Percentiles rank a stretch among this genome's conserved stretches.
These are phyloP conservation scores for Yamadazyma tumulicola DNA, from an alignment of 805 yeast species.

Conservation along the genomic window DNA sequence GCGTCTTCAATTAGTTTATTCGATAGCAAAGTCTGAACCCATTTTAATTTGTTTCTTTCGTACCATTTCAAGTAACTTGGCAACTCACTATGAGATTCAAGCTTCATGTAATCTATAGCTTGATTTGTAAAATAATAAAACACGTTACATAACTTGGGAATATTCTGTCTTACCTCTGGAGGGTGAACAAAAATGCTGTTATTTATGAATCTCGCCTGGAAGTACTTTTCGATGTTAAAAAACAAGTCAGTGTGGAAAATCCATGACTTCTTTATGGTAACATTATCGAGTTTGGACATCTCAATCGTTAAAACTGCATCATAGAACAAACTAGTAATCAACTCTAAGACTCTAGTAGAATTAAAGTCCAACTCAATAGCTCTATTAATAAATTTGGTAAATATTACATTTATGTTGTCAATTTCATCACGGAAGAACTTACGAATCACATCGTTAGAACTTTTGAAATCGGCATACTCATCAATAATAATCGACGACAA, in stretches of 20 bases:
- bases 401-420: constrained; percentile 21
- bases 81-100: constrained; percentile 18
- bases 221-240: constrained; percentile 35
- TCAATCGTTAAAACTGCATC: constrained; percentile 39
- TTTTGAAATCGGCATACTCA: constrained; percentile 2
- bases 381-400: constrained; percentile 24
- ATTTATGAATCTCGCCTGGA: constrained; percentile 9
- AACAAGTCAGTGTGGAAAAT: constrained; percentile 41
- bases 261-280: constrained; percentile 38
- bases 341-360: constrained; percentile 14
- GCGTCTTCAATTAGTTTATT: constrained; percentile 52
- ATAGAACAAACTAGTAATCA: constrained; percentile 22
- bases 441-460: constrained; percentile 18
- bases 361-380: constrained; percentile 17
- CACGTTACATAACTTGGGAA: constrained; percentile 25
- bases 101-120: constrained; percentile 34
- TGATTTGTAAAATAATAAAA: constrained; percentile 33
- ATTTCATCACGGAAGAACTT: constrained; percentile 24
- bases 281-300: constrained; percentile 25
- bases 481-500: constrained; percentile 6
- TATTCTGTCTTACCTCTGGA: constrained; percentile 14
- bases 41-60: constrained; percentile 29
- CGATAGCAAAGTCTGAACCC: constrained; percentile 61
- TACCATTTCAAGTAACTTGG: constrained; percentile 32
- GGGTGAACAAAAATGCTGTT: constrained; percentile 13